phyloP scores from a whole-genome alignment of 495 filamentous ascomycete species.

The Copromyces sp. region DNA sequence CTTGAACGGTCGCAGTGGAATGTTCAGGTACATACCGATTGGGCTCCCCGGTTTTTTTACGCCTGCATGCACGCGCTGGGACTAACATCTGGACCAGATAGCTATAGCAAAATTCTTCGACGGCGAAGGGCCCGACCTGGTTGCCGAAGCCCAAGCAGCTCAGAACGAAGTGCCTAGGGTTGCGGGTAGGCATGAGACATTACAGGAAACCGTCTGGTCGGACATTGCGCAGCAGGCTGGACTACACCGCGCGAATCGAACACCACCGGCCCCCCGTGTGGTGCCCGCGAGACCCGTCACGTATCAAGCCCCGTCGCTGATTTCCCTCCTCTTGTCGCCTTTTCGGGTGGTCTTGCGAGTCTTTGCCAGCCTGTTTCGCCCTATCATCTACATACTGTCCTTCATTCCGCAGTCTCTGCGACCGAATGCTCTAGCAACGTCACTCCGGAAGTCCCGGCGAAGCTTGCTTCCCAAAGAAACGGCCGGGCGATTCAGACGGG shows the following conservation, averaged over 20 bases:
- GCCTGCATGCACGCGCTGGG: background rate
- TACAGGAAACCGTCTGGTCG: conserved; percentile 48
- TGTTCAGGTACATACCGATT: conserved; percentile 54
- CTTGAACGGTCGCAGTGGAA: conserved; percentile 90
- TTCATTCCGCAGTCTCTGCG: conserved; percentile 33
- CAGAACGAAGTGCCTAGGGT: conserved; percentile 46
- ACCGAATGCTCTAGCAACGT: conserved; percentile 53
- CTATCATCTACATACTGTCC: conserved; percentile 66
- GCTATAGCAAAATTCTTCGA: conserved; percentile 97
- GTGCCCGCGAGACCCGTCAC: conserved; percentile 59
- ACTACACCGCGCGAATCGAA: conserved; percentile 9
- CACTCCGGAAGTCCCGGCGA: conserved; percentile 50
- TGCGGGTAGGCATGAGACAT: conserved; percentile 55
- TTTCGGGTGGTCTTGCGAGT: conserved; percentile 68
- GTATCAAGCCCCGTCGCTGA: conserved; percentile 59
- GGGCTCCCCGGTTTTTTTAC: background rate
- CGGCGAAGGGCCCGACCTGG: conserved; percentile 74
- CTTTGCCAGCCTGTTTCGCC: conserved; percentile 54
- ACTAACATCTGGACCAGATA: conserved; percentile 45
- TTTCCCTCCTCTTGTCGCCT: conserved; percentile 70
- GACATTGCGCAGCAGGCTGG: background rate
- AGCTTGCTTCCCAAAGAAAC: conserved; percentile 75
- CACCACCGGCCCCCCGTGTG: conserved; percentile 67
- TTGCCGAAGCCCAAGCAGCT: conserved; percentile 65
- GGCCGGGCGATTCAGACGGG: conserved; percentile 74